Conservation (phyloP, 2,329 filamentous ascomycete species). For the Nemania serpens region DNA sequence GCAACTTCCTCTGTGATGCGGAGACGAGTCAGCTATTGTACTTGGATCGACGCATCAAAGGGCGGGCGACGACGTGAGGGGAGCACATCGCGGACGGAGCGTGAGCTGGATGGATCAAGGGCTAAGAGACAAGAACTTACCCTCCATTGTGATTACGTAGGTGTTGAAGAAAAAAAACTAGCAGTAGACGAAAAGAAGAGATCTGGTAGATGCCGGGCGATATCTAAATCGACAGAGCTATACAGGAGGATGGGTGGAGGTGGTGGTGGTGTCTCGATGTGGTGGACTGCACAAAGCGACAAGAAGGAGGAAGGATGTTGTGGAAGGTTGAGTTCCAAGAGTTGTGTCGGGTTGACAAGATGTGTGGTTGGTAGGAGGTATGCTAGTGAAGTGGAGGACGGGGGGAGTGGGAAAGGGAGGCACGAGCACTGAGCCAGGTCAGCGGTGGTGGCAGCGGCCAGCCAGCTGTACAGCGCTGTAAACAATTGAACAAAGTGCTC, state of each 20-base stretch:
- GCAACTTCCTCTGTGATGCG: constrained; percentile 91
- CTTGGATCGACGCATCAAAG: constrained; percentile 13
- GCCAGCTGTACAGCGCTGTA: constrained; percentile 24
- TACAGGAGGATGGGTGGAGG: constrained; percentile 13
- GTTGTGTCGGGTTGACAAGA: constrained; percentile 30
- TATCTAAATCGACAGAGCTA: constrained; percentile 43
- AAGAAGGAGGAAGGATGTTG: constrained; percentile 39
- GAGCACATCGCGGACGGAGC: constrained; percentile 14
- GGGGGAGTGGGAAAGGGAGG: constrained; percentile 39
- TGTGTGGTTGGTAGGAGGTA: constrained; percentile 35
- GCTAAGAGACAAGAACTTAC: constrained; percentile 54
- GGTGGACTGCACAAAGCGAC: constrained; percentile 26
- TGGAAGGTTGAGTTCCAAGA: constrained; percentile 32
- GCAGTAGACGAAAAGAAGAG: constrained; percentile 25
- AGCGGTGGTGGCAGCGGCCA: constrained; percentile 22
- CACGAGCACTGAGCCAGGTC: constrained; percentile 29
- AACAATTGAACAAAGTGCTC: constrained; percentile 7
- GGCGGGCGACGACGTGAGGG: constrained; percentile 18
- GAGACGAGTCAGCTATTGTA: constrained; percentile 49
- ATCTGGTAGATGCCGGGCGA: constrained; percentile 42
- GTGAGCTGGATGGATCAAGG: constrained; percentile 19
- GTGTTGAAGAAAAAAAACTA: constrained; percentile 37
- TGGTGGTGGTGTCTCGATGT: constrained; percentile 25
- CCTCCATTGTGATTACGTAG: constrained; percentile 63
- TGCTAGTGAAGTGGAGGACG: constrained; percentile 29